Evolutionary conservation across 495 filamentous ascomycete genomes (phyloP).

Genomic region (Talaromyces wortmannii): DNA sequence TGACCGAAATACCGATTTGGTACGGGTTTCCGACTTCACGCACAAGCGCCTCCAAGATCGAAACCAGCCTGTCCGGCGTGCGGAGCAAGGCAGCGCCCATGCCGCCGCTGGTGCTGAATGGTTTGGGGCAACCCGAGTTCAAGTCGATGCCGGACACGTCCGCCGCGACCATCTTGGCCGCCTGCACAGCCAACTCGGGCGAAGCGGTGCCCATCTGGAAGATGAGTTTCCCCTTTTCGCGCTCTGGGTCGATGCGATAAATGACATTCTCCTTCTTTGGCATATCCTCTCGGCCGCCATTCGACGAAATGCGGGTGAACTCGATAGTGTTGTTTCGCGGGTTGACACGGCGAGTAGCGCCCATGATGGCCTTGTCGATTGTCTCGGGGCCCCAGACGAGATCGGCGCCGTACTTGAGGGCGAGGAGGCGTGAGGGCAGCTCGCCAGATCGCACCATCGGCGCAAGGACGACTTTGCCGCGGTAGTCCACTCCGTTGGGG

Average conservation of each 20-base stretch:
- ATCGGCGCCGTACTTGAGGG: constrained; percentile 92
- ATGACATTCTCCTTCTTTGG: constrained; percentile 62
- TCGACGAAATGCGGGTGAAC: constrained; percentile 68
- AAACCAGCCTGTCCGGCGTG: constrained; percentile 72
- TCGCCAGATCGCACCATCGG: constrained; percentile 98
- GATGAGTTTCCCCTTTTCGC: constrained; percentile 66
- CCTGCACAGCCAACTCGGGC: constrained; percentile 73
- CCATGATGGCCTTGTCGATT: constrained; percentile 84
- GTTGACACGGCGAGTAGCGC: constrained; percentile 70
- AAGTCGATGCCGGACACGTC: constrained; percentile 94
- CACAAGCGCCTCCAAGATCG: constrained; percentile 77
- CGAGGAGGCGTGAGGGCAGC: constrained; percentile 77
- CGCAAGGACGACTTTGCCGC: constrained; percentile 86
- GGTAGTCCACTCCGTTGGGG: constrained; percentile 82
- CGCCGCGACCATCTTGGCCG: constrained; percentile 71
- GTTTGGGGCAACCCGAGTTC: constrained; percentile 95
- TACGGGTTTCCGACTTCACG: constrained; percentile 65
- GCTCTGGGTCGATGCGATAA: constrained; percentile 71
- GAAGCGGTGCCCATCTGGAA: constrained; percentile 88
- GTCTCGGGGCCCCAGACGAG: constrained; percentile 98
- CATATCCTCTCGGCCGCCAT: constrained; percentile 43
- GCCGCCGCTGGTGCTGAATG: constrained; percentile 82
- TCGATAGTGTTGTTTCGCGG: constrained; percentile 69
- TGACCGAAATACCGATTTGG: constrained; percentile 88
- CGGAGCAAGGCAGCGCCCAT: constrained; percentile 91